Base-by-base conservation (phyloP, 768 basidiomycete genomes). In the Suillus hirtellus region DNA sequence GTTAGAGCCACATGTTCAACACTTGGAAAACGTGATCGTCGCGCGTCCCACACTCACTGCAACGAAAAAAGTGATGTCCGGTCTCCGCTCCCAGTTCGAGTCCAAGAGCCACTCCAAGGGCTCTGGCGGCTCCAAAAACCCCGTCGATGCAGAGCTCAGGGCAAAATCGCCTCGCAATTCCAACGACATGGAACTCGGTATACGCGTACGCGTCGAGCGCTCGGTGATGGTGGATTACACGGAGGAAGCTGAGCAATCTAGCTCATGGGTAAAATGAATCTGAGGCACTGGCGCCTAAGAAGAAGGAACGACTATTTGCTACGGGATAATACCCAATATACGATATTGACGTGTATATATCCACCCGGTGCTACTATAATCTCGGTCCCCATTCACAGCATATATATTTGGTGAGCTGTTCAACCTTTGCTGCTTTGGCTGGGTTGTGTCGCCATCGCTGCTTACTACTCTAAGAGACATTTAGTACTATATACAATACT, bases 1-100 rank as follows among this genome's bases (percentile, higher is more conserved):
- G 47, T 17, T 3, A 17, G 68, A 72, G 19, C 67, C 63, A 40
- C 67, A 75, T n/a, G 1, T 59, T 8, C 56, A 64, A 21, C 70
- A 66, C 34, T 70, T 74, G 38, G 70, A 75, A n/a, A 76, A 75
- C 49, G 68, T 76, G 12, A 66, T 74, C 61, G 56, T 76, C 55
- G 64, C 71, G 0, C 67, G 66, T n/a, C 38, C 38, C 21, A 24
- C 37, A 8, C 37, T 37, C 21, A 63, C 34, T 24, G 60, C 61
- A n/a, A 74, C 64, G 15, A 65, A 67, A 8, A 65, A 67, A 10
- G 40, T 77, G 11, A 56, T 69, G 9, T 21, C 60, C 17, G 73
- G 69, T 60, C 47, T 74, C 38, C 75, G 68, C 37, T 69, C 69
- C 17, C 72, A 70, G 1, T 60, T 65, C 50, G 75, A 75, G 2